Evolutionary conservation across 208 protist species (phyloP).

Genomic region (Leishmania arabica): DNA sequence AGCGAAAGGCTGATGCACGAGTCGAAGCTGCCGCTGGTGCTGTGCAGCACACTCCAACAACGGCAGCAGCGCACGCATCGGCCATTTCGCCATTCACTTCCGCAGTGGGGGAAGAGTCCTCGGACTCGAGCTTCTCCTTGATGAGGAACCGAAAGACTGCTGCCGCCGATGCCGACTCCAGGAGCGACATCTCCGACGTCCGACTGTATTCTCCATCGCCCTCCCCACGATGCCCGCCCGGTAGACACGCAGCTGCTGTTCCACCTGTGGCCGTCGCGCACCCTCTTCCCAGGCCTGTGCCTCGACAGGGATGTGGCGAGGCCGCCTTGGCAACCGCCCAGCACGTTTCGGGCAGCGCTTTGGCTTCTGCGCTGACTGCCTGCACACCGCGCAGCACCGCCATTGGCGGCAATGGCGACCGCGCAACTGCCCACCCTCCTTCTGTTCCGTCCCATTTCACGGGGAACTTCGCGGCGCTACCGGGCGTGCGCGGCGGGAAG

Average conservation of each 20-base stretch:
- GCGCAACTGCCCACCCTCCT: background rate
- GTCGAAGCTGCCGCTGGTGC: background rate
- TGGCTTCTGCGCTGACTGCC: constrained; percentile 8
- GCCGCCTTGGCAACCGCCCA: background rate
- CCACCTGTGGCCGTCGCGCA: background rate
- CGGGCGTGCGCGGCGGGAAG: background rate
- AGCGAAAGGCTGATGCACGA: background rate
- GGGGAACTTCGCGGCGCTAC: constrained; percentile 7
- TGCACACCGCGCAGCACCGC: constrained; percentile 9
- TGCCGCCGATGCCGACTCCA: background rate
- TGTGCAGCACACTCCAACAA: background rate
- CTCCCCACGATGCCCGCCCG: constrained; percentile 15
- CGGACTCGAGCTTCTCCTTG: constrained; percentile 23
- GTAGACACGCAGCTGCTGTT: background rate
- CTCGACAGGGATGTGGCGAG: background rate
- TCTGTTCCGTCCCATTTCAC: constrained; percentile 3
- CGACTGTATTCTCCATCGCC: constrained; percentile 14
- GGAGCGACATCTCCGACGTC: background rate
- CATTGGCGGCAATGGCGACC: background rate
- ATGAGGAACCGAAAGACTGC: constrained; percentile 4
- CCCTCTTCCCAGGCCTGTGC: constrained; percentile 2
- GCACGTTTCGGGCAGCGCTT: background rate
- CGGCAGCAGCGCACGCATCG: constrained; percentile 9
- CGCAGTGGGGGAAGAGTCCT: constrained; percentile 5
- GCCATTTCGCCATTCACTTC: constrained; percentile 22